A percentile compares a stretch with the other conserved stretches of the same genome.
These are phyloP conservation scores for Xylaria curta DNA, from an alignment of 495 filamentous ascomycete species.

Conservation along the genomic window DNA sequence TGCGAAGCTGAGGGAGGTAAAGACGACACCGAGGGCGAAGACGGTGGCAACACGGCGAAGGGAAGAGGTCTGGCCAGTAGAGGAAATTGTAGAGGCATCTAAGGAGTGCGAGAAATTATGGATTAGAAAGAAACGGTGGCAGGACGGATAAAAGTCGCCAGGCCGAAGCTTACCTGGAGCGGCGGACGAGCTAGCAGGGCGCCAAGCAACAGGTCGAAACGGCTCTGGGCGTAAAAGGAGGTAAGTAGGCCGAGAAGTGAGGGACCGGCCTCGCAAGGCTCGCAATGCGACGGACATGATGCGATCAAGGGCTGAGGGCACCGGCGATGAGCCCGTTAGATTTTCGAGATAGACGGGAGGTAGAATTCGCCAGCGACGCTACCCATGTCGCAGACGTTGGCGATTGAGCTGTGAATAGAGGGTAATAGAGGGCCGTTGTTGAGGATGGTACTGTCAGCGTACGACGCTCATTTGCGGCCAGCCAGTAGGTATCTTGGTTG, in stretches of 20 bases:
- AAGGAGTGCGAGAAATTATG: background rate
- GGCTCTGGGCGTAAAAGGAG: constrained; percentile 22
- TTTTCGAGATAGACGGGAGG: no score
- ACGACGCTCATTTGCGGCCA: background rate
- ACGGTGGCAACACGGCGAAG: constrained; percentile 34
- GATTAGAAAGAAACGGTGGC: background rate
- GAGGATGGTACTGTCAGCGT: background rate
- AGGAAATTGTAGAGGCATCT: constrained; percentile 13
- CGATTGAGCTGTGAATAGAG: background rate
- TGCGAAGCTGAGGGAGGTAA: constrained; percentile 58
- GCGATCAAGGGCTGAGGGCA: constrained; percentile 9
- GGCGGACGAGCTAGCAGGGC: constrained; percentile 36
- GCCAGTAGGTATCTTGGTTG: background rate
- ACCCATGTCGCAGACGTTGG: background rate
- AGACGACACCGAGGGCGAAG: constrained; percentile 49
- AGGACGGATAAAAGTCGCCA: background rate
- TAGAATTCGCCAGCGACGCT: background rate
- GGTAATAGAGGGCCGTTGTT: background rate
- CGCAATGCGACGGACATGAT: constrained; percentile 24
- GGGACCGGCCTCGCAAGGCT: constrained; percentile 26
- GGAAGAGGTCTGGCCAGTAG: constrained; percentile 27
- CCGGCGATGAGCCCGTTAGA: background rate
- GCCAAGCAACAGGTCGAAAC: constrained; percentile 15
- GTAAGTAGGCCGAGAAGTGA: constrained; percentile 21
- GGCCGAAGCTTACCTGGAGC: constrained; percentile 30